A percentile compares a stretch with the other conserved stretches of the same genome.
Evolutionary conservation across 371 early-diverging fungal genomes (phyloP).

Genomic region (Rhizopus sp.): DNA sequence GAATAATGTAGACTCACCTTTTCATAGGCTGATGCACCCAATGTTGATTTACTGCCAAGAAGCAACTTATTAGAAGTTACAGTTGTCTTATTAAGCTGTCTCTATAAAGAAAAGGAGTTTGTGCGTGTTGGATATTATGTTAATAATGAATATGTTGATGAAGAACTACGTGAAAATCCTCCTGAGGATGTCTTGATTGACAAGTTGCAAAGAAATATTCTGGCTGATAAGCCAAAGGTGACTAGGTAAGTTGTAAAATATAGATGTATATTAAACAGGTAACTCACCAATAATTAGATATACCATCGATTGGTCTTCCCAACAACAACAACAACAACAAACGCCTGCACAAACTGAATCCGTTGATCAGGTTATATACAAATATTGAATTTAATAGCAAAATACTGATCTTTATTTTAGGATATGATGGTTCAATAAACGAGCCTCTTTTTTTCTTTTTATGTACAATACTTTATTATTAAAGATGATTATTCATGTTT

Average conservation of each 20-base stretch:
- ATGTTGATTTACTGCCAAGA: constrained; percentile 70
- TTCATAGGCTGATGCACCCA: constrained; percentile 71
- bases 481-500: constrained; percentile 6
- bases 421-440: constrained; percentile 40
- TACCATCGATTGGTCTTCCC: constrained; percentile 47
- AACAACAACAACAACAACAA: constrained; percentile 34
- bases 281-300: constrained; percentile 27
- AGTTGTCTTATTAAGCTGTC: constrained; percentile 87
- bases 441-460: neutral
- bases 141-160: constrained; percentile 88
- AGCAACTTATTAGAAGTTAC: constrained; percentile 86
- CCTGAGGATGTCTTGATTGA: constrained; percentile 60
- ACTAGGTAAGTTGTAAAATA: constrained; percentile 61
- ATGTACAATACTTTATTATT: constrained; percentile 13
- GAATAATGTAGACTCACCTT: constrained; percentile 1
- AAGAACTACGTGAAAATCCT: constrained; percentile 42
- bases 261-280: neutral
- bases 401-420: constrained; percentile 11
- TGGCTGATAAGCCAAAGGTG: constrained; percentile 94
- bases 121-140: constrained; percentile 96
- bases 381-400: neutral
- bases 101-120: constrained; percentile 89
- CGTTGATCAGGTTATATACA: constrained; percentile 24
- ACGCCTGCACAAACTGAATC: constrained; percentile 17
- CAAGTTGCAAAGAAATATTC: constrained; percentile 79